phyloP scores from a whole-genome alignment of 2,329 filamentous ascomycete species.

The Polytolypa hystricis region DNA sequence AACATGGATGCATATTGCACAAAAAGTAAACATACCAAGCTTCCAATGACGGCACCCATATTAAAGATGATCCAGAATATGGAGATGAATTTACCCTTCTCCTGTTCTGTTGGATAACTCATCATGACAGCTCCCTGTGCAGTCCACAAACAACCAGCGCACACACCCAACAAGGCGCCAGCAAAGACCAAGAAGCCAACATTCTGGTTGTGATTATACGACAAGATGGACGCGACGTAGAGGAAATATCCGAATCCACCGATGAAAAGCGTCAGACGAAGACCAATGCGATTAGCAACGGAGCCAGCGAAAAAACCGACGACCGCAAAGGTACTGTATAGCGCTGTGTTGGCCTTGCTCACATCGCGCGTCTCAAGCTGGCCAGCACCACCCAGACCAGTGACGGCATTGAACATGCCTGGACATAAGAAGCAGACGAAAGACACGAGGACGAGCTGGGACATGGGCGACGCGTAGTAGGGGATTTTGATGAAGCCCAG shows the following conservation, averaged over 20 bases:
- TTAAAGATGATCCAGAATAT: constrained; percentile 97
- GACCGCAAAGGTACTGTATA: constrained; percentile 62
- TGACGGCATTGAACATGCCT: constrained; percentile 61
- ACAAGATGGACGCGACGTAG: constrained; percentile 39
- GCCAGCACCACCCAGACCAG: constrained; percentile 54
- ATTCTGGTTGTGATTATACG: constrained; percentile 41
- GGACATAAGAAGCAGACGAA: constrained; percentile 62
- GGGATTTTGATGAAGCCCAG: constrained; percentile 44
- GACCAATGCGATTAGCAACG: constrained; percentile 35
- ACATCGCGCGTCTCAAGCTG: constrained; percentile 46
- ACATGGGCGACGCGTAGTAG: constrained; percentile 63
- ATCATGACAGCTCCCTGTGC: constrained; percentile 50
- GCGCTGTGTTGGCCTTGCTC: constrained; percentile 57
- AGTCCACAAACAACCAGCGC: constrained; percentile 40
- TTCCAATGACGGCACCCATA: constrained; percentile 76
- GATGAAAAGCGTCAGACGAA: constrained; percentile 33
- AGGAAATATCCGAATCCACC: constrained; percentile 39
- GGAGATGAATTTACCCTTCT: constrained; percentile 81
- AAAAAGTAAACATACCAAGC: constrained; percentile 41
- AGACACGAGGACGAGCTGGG: constrained; percentile 61
- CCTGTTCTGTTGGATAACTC: constrained; percentile 69
- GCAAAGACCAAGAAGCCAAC: constrained; percentile 39
- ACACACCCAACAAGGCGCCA: constrained; percentile 39
- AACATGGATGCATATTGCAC: not conserved
- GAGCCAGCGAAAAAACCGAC: constrained; percentile 52